These are phyloP conservation scores for Lachancea lanzarotensis DNA, from an alignment of 805 yeast species.

Conservation along the genomic window DNA sequence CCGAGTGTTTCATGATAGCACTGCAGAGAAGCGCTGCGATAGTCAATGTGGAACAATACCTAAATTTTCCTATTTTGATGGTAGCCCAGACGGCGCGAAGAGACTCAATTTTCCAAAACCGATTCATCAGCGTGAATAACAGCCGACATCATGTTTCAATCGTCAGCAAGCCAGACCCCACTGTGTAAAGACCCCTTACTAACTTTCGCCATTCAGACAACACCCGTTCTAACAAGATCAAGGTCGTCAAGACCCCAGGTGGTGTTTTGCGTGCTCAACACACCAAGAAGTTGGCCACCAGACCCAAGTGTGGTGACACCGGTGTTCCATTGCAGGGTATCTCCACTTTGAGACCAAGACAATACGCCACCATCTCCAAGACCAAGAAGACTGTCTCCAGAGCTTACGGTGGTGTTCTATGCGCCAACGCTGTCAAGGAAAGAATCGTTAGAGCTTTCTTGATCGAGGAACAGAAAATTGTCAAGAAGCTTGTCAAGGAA, in stretches of 20 bases:
- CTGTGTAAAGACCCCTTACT: not conserved
- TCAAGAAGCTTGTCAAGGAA: conserved; percentile 98
- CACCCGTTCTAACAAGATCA: conserved; percentile 99
- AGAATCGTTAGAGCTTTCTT: conserved; percentile 99
- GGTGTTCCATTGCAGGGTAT: conserved; percentile 79
- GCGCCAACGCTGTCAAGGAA: conserved; percentile 98
- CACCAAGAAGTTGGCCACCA: conserved; percentile 83
- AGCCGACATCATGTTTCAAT: no score
- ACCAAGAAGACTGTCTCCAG: conserved; percentile 98
- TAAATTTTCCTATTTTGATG: no score
- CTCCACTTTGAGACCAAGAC: conserved; percentile 95
- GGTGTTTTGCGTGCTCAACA: conserved; percentile 98
- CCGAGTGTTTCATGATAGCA: no score
- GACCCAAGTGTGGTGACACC: conserved; percentile 87
- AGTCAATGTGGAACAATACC: no score
- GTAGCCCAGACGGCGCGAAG: no score
- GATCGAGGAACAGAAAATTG: conserved; percentile 99
- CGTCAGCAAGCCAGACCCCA: no score
- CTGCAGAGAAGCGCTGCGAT: no score
- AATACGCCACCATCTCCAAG: conserved; percentile 91
- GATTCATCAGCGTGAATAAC: no score
- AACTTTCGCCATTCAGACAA: conserved; percentile 53
- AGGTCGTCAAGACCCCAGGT: conserved; percentile 99
- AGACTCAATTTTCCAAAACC: no score
- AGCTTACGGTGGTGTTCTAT: conserved; percentile 99